Evolutionary conservation across 1,284 basidiomycete species (phyloP), one percentile per base, ranked within the genome.

Genomic region (Microbotryum violaceum): DNA sequence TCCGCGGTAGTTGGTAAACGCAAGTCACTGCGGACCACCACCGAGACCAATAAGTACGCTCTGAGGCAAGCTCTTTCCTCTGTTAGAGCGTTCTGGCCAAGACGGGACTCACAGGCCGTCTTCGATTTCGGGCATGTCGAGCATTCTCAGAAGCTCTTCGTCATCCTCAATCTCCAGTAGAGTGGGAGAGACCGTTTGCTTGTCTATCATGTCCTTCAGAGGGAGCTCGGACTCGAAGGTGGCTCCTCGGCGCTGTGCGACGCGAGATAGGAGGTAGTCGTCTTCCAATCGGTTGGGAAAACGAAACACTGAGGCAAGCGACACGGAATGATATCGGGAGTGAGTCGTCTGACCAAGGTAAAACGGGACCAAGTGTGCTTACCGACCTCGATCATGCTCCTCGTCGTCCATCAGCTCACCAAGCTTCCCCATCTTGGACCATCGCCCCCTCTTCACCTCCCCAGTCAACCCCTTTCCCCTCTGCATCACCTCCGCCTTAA

Each of bases 191-290:
- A 20, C 14, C 9, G 53, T 3, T 20, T 23, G 6, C 33, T 44
- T 3, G 46, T 53, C 45, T n/a, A 31, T 23, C 4, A 16, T 5
- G 42, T 23, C 49, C n/a, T 31, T 42, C n/a, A 6, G 2, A 4
- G 8, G 20, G 10, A 51, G 3, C 5, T 29, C 27, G 33, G 25
- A 37, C 31, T 27, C 3, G 10, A 21, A 42, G 20, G 9, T 44
- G n/a, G 44, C 18, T 44, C 27, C 14, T n/a, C 42, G 44, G 20
- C 44, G 44, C 10, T 14, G 42, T 9, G 49, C 37, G 14, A 21
- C 50, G 20, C 61, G 61, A 6, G 57, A 42, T 14, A 62, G 49
- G 45, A 63, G 9, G 42, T 56, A 18, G 8, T 59, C 57, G 54
- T 53, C 47, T 21, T n/a, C 16, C 12, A 57, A 20, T 29, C 21